A percentile compares a stretch with the other conserved stretches of the same genome.
These are phyloP conservation scores for Podosphaera fusca DNA, from an alignment of 2,329 filamentous ascomycete genomes.

Conservation along the genomic window DNA sequence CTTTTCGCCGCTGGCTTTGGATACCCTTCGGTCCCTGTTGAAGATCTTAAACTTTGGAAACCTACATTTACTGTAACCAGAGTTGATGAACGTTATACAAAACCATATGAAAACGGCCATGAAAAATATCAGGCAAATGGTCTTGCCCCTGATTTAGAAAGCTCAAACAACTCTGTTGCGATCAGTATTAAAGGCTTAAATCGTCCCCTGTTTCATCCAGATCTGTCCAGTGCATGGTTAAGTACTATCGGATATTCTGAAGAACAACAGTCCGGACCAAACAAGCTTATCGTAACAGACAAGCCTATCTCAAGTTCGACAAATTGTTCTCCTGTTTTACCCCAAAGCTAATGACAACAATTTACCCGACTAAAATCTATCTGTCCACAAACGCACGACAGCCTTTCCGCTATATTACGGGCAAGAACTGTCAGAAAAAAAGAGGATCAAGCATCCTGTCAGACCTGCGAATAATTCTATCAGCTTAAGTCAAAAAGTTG, in stretches of 20 bases:
- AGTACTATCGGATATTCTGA: constrained; percentile 64
- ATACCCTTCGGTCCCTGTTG: constrained; percentile 34
- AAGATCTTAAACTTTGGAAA: constrained; percentile 46
- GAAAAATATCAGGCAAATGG: background rate
- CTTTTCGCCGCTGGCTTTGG: constrained; percentile 76
- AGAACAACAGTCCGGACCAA: constrained; percentile 19
- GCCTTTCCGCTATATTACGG: no score
- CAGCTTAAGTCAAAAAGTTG: no score
- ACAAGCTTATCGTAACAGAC: background rate
- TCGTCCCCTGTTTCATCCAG: constrained; percentile 79
- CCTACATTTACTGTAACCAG: constrained; percentile 91
- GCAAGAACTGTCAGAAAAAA: no score
- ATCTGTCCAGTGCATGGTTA: constrained; percentile 72
- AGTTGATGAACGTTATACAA: constrained; percentile 41
- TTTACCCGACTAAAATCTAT: no score
- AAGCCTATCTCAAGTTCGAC: background rate
- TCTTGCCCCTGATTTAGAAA: background rate
- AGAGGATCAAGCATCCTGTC: no score
- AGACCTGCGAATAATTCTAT: no score
- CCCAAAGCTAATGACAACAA: no score
- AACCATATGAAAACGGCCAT: background rate
- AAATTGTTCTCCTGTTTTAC: background rate
- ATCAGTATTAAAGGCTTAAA: constrained; percentile 70
- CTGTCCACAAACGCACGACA: no score
- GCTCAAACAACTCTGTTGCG: constrained; percentile 14